These are phyloP conservation scores for Lasiodiplodia sp. DNA, from an alignment of 2,329 filamentous ascomycete genomes.

Conservation along the genomic window DNA sequence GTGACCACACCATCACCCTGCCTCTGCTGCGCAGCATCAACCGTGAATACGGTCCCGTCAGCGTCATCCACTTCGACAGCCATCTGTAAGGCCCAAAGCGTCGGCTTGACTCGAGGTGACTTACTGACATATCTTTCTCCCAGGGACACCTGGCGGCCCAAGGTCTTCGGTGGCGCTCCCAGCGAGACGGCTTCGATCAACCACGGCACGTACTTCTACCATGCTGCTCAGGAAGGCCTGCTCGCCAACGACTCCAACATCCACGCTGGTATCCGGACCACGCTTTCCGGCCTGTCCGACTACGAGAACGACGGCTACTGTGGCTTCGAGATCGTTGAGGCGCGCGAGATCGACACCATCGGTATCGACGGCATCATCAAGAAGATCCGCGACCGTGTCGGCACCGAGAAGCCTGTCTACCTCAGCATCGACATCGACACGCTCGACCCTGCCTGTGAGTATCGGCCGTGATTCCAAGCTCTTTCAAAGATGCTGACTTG, in stretches of 20 bases:
- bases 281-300: conserved; percentile 77
- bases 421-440: conserved; percentile 88
- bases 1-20: conserved; percentile 69
- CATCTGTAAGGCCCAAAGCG: conserved; percentile 55
- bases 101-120: not conserved
- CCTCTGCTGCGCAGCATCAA: conserved; percentile 64
- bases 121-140: not conserved
- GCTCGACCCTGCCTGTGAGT: conserved; percentile 78
- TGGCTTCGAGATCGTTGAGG: conserved; percentile 83
- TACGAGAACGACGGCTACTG: conserved; percentile 88
- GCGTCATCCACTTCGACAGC: conserved; percentile 69
- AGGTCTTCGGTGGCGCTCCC: conserved; percentile 84
- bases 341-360: conserved; percentile 72
- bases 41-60: conserved; percentile 72
- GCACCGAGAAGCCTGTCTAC: conserved; percentile 78
- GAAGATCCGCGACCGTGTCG: conserved; percentile 77
- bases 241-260: conserved; percentile 85
- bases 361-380: conserved; percentile 78
- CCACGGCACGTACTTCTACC: conserved; percentile 89
- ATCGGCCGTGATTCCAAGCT: not conserved
- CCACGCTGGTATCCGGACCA: conserved; percentile 86
- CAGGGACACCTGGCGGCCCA: conserved; percentile 73
- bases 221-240: conserved; percentile 79
- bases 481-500: not conserved
- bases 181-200: conserved; percentile 80